Evolutionary conservation across 2,329 filamentous ascomycete species (phyloP), one percentile per base, ranked within the genome.

Genomic region (Ascochyta viciae-villosae): DNA sequence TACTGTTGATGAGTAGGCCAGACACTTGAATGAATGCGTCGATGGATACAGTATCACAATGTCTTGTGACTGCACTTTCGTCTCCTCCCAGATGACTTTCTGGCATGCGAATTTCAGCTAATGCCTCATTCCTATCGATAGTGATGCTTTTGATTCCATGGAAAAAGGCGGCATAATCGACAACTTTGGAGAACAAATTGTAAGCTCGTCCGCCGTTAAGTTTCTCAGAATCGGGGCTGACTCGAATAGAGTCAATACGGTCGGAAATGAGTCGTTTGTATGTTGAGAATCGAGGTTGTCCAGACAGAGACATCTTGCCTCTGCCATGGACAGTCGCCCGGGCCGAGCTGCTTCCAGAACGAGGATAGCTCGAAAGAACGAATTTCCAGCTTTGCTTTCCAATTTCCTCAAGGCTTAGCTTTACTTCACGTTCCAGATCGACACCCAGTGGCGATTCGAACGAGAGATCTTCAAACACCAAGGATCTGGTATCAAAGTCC

Each of bases 21-120:
- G 57, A 57, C 3, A 64, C 61, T n/a, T 58, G 54, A 15, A 64
- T 64, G 31, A 66, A 66, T 10, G 49, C 44, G 37, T 66, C 63
- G 19, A 66, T 45, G 19, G 55, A 49, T 2, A 61, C 55, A n/a
- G 63, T 56, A 26, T 64, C 63, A 31, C 57, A 66, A 22, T 38
- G 33, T 10, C 45, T 29, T 6, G 19, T 46, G 3, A 49, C 59
- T 6, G 60, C 42, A 31, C 60, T 64, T 33, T 64, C 63, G 9
- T 60, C 51, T 22, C 22, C 24, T 12, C 52, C 62, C 13, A 55
- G 16, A 19, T 61, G 52, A 35, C 10, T 33, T 3, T 26, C 26
- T 33, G 62, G 45, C 27, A 58, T 37, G 8, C 37, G 41, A 15
- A 63, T 57, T 7, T 33, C 46, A 22, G 54, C 59, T n/a, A 59